Evolutionary conservation across 331 rosid genomes (phyloP).

Genomic region (Dryas integrifolia): DNA sequence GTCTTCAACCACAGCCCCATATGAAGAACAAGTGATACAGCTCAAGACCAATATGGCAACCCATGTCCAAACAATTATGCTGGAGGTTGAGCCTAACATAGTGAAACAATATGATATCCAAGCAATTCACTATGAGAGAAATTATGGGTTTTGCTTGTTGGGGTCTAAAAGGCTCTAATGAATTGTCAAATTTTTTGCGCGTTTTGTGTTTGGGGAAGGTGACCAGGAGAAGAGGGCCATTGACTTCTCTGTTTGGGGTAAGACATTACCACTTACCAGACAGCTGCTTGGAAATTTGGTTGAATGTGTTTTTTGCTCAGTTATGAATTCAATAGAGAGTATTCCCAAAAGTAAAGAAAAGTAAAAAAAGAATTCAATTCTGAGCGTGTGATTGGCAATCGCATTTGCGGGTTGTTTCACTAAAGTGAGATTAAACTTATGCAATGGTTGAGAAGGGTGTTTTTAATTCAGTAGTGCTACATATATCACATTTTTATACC

Average conservation of each 20-base stretch:
- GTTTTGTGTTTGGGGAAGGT: not conserved
- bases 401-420: too few species aligned
- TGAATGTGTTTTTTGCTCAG: not conserved
- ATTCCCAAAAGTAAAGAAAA: too few species aligned
- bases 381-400: too few species aligned
- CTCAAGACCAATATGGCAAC: slow-evolving; percentile 19
- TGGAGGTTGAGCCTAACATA: slow-evolving; percentile 7
- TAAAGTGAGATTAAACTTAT: too few species aligned
- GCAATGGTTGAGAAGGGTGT: too few species aligned
- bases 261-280: not conserved
- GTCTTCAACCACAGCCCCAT: slow-evolving; percentile 42
- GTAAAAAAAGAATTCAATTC: too few species aligned
- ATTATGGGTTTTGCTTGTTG: slow-evolving; percentile 3
- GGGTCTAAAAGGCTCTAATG: not conserved
- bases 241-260: slow-evolving; percentile 15
- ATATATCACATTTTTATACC: too few species aligned
- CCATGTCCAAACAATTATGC: not conserved
- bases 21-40: slow-evolving; percentile 27
- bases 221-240: not conserved
- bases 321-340: too few species aligned
- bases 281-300: not conserved
- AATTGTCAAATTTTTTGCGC: slow-evolving; percentile 15
- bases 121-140: not conserved
- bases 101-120: not conserved
- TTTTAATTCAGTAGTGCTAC: too few species aligned